Conservation (phyloP, 1,139 yeast genomes). For the Lodderomyces elongisporus region DNA sequence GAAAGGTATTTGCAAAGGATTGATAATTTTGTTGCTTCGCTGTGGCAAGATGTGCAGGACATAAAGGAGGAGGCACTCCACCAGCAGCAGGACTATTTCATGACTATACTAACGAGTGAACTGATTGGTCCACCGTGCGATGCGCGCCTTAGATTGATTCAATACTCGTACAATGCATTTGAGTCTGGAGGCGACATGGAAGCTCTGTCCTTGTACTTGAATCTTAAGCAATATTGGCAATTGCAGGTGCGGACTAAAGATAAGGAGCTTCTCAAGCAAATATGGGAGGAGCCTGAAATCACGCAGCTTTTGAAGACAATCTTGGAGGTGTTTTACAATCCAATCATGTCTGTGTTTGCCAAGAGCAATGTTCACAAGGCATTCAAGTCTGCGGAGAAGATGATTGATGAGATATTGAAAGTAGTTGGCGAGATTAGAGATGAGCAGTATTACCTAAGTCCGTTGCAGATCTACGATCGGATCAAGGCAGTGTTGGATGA, state of each 20-base stretch:
- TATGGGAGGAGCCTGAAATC: constrained; percentile 84
- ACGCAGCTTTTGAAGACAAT: constrained; percentile 66
- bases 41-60: constrained; percentile 15
- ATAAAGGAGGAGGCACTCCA: constrained; percentile 22
- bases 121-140: constrained; percentile 16
- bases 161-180: constrained; percentile 3
- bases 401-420: constrained; percentile 64
- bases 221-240: constrained; percentile 58
- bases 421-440: constrained; percentile 44
- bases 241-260: constrained; percentile 67
- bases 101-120: constrained; percentile 21
- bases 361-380: constrained; percentile 74
- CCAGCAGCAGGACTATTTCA: constrained; percentile 14
- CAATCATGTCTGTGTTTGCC: constrained; percentile 70
- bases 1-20: constrained; percentile 23
- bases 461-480: constrained; percentile 55
- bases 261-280: constrained; percentile 63
- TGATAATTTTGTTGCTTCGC: constrained; percentile 19
- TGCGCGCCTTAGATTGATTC: background rate
- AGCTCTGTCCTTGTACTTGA: constrained; percentile 32
- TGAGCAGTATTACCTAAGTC: constrained; percentile 42
- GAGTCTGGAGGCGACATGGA: constrained; percentile 1
- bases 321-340: constrained; percentile 76
- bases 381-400: constrained; percentile 65
- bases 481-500: constrained; percentile 60